Evolutionary conservation across 225 moss, liverwort and hornwort species (phyloP), one percentile per base, ranked within the genome.

Genomic region (Thuidium tamariscinum): DNA sequence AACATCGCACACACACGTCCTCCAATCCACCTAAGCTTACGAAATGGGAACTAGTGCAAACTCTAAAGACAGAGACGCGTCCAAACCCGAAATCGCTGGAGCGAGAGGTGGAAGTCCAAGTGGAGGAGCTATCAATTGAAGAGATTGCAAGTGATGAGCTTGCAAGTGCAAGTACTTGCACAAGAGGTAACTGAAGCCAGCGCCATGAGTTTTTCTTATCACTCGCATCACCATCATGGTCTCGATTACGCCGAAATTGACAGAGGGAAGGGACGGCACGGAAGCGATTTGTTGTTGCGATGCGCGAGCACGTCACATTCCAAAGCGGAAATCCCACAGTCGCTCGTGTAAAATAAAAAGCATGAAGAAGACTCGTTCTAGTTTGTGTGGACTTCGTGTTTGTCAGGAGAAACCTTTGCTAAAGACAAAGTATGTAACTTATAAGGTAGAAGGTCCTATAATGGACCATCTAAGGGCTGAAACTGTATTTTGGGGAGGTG

Each of bases 1-100:
- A 91, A 90, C 93, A 95, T 95, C 62, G 30, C n/a, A 46, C 19
- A 36, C 36, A 18, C 11, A n/a, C 44, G 34, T 44, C 62, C 80
- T 15, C 16, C 80, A 42, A 62, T 34, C 80, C 62, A 30, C 30
- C 13, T 16, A 9, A 80, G 62, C 15, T 62, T 62, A 2, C 44
- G 16, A 80, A 61, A 61, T 32, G 62, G 34, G 16, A 62, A 46
- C 46, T 62, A 80, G 5, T 61, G 65, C 51, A 81, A 81, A 65
- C 65, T 36, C 11, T 7, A 11, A 26, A 36, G 42, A 41, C 41
- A 79, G 60, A 78, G 59, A 30, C 20, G 30, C 34, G 46, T 30
- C 44, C 60, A 79, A 44, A 34, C 34, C 22, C 15, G 2, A 81
- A 15, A 65, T 64, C 26, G 65, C 81, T 63, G 14, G 5, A 41